Conservation (phyloP, 352 stramenopile genomes). For the Pythium rishiriense region DNA sequence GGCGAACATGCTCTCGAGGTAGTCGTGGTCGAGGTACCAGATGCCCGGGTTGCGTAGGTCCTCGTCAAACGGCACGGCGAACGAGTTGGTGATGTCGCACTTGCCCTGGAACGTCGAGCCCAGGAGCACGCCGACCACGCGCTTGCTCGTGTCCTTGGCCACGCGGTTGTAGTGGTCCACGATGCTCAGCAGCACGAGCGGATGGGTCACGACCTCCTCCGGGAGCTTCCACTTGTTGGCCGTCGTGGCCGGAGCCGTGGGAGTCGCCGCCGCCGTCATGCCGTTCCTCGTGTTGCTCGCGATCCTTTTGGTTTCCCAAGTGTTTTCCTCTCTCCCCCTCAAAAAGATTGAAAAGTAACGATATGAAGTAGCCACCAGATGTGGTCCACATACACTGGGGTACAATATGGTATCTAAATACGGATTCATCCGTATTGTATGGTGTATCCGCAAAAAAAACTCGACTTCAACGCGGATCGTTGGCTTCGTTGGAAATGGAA, state of each 20-base stretch:
- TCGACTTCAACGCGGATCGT: not conserved
- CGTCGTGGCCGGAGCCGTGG: constrained; percentile 3
- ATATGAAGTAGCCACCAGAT: constrained; percentile 16
- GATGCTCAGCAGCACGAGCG: constrained; percentile 98
- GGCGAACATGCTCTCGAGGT: constrained; percentile 97
- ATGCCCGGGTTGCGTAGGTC: constrained; percentile 96
- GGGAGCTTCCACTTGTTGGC: constrained; percentile 54
- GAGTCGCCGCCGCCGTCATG: constrained; percentile 18
- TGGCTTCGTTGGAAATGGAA: not conserved
- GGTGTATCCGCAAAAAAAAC: not conserved
- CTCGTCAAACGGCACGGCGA: constrained; percentile 98
- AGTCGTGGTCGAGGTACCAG: constrained; percentile 99
- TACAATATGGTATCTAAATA: too few relatives aligned
- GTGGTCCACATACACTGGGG: constrained; percentile 29
- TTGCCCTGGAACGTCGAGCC: constrained; percentile 94
- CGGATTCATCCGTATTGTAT: not conserved
- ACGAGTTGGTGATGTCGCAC: constrained; percentile 94
- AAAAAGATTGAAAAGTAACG: constrained; percentile 33
- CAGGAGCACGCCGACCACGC: constrained; percentile 98
- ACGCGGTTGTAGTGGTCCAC: constrained; percentile 99
- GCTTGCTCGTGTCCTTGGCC: constrained; percentile 97
- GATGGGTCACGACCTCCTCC: constrained; percentile 96
- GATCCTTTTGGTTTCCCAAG: constrained; percentile 15
- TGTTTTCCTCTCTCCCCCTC: constrained; percentile 5
- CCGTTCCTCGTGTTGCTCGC: constrained; percentile 9